Evolutionary conservation across 2,329 filamentous ascomycete species (phyloP).

Genomic region (Aureobasidium vineae): DNA sequence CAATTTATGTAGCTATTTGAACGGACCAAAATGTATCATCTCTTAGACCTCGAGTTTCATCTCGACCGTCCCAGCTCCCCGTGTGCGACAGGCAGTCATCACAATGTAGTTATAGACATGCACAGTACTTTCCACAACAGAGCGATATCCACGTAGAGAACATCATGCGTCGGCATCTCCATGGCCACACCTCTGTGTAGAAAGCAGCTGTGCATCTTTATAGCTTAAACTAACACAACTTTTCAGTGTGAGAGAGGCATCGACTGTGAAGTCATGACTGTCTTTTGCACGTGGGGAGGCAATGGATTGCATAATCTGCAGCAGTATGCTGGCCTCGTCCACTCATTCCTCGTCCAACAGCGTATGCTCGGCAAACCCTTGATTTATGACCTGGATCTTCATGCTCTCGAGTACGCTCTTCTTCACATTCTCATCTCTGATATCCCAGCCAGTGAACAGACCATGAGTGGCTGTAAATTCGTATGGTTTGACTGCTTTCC

Average conservation of each 20-base stretch:
- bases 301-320: not conserved
- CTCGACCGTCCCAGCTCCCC: too few relatives aligned
- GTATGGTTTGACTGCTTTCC: conserved; percentile 61
- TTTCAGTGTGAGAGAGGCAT: too few relatives aligned
- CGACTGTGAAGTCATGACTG: too few relatives aligned
- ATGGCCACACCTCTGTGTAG: too few relatives aligned
- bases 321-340: not conserved
- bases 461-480: conserved; percentile 67
- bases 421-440: conserved; percentile 58
- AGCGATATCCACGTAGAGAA: too few relatives aligned
- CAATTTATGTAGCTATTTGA: conserved; percentile 1
- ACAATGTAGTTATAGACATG: too few relatives aligned
- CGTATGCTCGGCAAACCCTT: conserved; percentile 32
- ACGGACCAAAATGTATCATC: not conserved
- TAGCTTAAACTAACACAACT: too few relatives aligned
- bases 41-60: not conserved
- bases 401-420: conserved; percentile 69
- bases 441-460: conserved; percentile 63
- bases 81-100: too few relatives aligned
- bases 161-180: too few relatives aligned
- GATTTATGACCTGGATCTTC: conserved; percentile 62
- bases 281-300: too few relatives aligned
- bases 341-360: conserved; percentile 32
- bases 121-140: too few relatives aligned
- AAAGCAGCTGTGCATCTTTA: too few relatives aligned